Evolutionary conservation across 2,329 filamentous ascomycete species (phyloP).

Genomic region (Tolypocladium pustulatum): DNA sequence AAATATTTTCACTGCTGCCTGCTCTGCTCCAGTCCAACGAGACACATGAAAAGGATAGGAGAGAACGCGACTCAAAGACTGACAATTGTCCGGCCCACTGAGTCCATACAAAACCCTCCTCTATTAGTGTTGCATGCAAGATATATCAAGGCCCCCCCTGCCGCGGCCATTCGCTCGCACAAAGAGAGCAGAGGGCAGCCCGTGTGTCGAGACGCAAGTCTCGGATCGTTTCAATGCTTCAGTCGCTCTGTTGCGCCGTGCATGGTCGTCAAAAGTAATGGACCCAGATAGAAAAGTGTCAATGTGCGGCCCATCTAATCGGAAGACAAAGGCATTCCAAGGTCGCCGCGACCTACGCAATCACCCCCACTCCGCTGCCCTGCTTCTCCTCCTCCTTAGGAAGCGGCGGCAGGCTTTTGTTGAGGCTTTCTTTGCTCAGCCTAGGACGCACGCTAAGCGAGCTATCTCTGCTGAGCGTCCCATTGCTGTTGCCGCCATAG

Average conservation of each 20-base stretch:
- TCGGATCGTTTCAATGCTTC: neutral
- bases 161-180: neutral
- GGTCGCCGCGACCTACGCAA: constrained; percentile 17
- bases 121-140: neutral
- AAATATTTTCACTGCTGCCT: neutral
- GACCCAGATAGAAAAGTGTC: constrained; percentile 3
- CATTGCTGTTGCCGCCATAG: constrained; percentile 27
- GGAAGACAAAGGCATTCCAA: constrained; percentile 9
- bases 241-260: constrained; percentile 5
- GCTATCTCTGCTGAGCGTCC: constrained; percentile 16
- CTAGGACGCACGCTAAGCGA: constrained; percentile 22
- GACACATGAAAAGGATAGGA: constrained; percentile 6
- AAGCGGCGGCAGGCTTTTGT: constrained; percentile 50
- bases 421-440: constrained; percentile 45
- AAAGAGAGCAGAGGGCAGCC: neutral
- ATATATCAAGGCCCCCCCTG: neutral
- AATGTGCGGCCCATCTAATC: neutral
- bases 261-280: constrained; percentile 2
- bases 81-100: neutral
- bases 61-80: neutral
- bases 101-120: neutral
- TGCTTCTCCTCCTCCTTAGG: constrained; percentile 25
- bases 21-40: neutral
- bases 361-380: constrained; percentile 17
- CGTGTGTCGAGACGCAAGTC: neutral